Evolutionary conservation across 768 basidiomycete genomes (phyloP), one percentile per base, ranked within the genome.

Genomic region (Leccinum subtestaceum): DNA sequence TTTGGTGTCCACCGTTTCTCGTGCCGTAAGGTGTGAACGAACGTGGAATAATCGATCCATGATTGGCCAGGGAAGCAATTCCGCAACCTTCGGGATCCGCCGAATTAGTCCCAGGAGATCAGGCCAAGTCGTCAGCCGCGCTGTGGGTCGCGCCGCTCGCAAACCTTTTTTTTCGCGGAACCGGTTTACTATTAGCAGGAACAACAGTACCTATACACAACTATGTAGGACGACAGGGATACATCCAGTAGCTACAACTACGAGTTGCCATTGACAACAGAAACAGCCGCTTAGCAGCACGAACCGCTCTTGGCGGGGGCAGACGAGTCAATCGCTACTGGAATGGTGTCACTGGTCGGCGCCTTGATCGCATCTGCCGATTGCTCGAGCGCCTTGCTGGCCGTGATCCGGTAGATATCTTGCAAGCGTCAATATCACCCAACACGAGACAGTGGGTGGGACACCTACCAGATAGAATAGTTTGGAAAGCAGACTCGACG

Each of bases 341-440:
- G 88, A 76, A 98, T 89, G 57, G 88, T 92, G 72, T 93, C 88
- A 57, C 91, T 93, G 19, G 81, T 78, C 70, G 93, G 75, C 73
- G 91, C 81, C 84, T 87, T 82, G 85, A 89, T 83, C 74, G 88
- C 79, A 77, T 91, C 77, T 70, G 87, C 74, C 72, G 80, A 88
- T 64, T 89, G 87, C 71, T 98, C 96, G 58, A 99, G 87, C 50
- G 92, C 85, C 77, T 96, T 98, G 83, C 86, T 91, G 54, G 96
- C 98, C 38, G 95, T 94, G 72, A 98, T 94, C 70, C 89, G 91
- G 82, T 98, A 98, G 74, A 99, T 97, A 65, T 98, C 97, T 97
- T 67, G 13, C 31, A 27, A 50, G 5, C 0, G 31, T 70, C 56
- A 65, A 38, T 5, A 48, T 31, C 48, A 8, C 49, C 4, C 55